A percentile compares a stretch with the other conserved stretches of the same genome.
These are phyloP conservation scores for Exophiala sp. DNA, from an alignment of 2,329 filamentous ascomycete genomes.

Conservation along the genomic window DNA sequence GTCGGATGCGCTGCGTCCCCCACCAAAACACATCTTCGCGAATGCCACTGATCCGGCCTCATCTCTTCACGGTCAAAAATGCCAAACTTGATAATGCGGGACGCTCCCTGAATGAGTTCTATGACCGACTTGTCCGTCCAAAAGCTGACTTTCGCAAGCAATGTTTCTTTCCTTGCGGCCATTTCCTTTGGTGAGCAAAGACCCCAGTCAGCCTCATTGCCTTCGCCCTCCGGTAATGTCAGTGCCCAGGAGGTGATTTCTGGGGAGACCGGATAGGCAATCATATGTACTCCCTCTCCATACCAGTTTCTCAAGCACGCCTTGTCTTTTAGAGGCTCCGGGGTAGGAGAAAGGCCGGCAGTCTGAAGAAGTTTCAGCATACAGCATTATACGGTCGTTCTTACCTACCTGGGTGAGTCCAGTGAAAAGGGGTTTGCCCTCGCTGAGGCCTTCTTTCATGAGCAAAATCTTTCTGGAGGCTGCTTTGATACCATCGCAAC, in stretches of 20 bases:
- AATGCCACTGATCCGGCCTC: constrained; percentile 15
- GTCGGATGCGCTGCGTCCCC: constrained; percentile 19
- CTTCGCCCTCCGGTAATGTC: constrained; percentile 12
- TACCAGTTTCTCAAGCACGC: constrained; percentile 14
- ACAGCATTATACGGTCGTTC: not conserved
- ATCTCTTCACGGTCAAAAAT: constrained; percentile 18
- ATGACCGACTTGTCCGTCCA: constrained; percentile 6
- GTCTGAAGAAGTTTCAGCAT: constrained; percentile 2
- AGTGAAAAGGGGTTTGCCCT: constrained; percentile 9
- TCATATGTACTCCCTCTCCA: constrained; percentile 18
- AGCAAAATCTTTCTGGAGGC: constrained; percentile 15
- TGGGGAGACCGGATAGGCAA: constrained; percentile 14
- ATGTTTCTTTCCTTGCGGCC: constrained; percentile 7
- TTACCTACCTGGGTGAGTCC: constrained; percentile 14
- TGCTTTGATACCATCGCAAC: constrained; percentile 46
- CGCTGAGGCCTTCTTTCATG: not conserved
- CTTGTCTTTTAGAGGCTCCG: not conserved
- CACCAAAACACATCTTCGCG: constrained; percentile 3
- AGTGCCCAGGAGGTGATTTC: constrained; percentile 14
- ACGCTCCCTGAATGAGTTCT: constrained; percentile 6
- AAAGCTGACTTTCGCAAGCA: not conserved
- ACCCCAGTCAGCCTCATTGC: constrained; percentile 14
- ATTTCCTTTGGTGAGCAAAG: constrained; percentile 11
- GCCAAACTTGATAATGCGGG: constrained; percentile 18
- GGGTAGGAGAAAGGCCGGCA: constrained; percentile 14